A percentile compares a stretch with the other conserved stretches of the same genome.
Evolutionary conservation across 2,329 filamentous ascomycete species (phyloP).

Genomic region (Ceratocystis variospora): DNA sequence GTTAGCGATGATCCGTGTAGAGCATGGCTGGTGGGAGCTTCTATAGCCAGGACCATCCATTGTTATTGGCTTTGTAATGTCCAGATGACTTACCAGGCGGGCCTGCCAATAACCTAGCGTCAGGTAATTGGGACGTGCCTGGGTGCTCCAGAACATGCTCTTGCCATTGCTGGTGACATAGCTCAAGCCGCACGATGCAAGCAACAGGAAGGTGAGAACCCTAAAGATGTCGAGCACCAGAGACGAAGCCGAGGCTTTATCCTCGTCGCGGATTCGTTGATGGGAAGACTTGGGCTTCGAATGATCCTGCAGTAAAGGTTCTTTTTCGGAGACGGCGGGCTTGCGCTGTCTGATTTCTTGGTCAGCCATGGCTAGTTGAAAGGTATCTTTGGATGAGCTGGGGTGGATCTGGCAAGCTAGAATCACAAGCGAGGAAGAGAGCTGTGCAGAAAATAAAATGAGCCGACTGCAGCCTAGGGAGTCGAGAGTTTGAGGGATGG

Average conservation of each 20-base stretch:
- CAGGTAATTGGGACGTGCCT: slow-evolving; percentile 49
- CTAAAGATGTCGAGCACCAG: slow-evolving; percentile 53
- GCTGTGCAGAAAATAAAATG: too few relatives aligned
- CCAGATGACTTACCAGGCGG: slow-evolving; percentile 40
- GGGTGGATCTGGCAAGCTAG: background rate
- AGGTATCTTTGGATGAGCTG: background rate
- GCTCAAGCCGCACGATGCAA: slow-evolving; percentile 56
- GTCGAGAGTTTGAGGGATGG: background rate
- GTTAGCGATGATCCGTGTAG: background rate
- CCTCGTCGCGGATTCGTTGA: slow-evolving; percentile 37
- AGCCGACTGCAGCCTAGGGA: background rate
- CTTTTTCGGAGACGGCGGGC: background rate
- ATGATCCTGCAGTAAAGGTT: background rate
- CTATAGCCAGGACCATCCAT: background rate
- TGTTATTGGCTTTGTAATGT: background rate
- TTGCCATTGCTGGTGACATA: slow-evolving; percentile 63
- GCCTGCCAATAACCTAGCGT: slow-evolving; percentile 42
- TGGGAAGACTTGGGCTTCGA: slow-evolving; percentile 18
- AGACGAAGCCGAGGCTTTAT: slow-evolving; percentile 38
- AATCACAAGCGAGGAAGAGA: background rate
- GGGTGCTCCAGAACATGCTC: slow-evolving; percentile 52
- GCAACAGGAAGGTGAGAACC: slow-evolving; percentile 50
- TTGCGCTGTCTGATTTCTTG: slow-evolving; percentile 17
- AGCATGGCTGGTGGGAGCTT: background rate
- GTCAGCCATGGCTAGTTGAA: slow-evolving; percentile 8